phyloP scores from a whole-genome alignment of 495 filamentous ascomycete genomes.

The Neurospora sp. region DNA sequence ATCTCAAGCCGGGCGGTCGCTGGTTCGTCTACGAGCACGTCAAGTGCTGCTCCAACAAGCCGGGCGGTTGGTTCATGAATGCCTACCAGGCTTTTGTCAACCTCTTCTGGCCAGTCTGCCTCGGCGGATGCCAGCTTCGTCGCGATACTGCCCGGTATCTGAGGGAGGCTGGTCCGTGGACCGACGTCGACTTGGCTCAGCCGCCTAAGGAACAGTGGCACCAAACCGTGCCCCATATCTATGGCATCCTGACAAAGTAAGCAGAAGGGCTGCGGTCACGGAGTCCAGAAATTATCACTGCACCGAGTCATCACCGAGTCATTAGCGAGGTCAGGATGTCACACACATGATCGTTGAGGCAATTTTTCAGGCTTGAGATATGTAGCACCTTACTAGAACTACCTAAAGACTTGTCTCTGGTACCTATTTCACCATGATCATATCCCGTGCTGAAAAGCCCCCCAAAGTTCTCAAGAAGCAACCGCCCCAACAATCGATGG shows the following conservation, averaged over 20 bases:
- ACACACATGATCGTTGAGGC: neutral
- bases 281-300: neutral
- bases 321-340: neutral
- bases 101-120: conserved; percentile 40
- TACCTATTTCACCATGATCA: neutral
- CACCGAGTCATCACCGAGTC: neutral
- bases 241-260: conserved; percentile 43
- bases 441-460: neutral
- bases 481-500: neutral
- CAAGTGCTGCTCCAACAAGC: conserved; percentile 26
- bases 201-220: conserved; percentile 36
- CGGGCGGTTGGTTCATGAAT: neutral
- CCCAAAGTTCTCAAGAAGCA: neutral
- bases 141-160: conserved; percentile 46
- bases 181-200: conserved; percentile 38
- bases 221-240: conserved; percentile 43
- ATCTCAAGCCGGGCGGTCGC: conserved; percentile 55
- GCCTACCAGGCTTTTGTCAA: conserved; percentile 22
- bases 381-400: neutral
- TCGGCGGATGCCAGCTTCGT: conserved; percentile 51
- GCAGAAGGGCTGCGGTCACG: neutral
- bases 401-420: neutral
- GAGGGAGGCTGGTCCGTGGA: conserved; percentile 46
- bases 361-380: neutral
- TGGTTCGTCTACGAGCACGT: conserved; percentile 71